These are phyloP conservation scores for Coffea canephora DNA, from an alignment of 257 asterid species.

Conservation along the genomic window DNA sequence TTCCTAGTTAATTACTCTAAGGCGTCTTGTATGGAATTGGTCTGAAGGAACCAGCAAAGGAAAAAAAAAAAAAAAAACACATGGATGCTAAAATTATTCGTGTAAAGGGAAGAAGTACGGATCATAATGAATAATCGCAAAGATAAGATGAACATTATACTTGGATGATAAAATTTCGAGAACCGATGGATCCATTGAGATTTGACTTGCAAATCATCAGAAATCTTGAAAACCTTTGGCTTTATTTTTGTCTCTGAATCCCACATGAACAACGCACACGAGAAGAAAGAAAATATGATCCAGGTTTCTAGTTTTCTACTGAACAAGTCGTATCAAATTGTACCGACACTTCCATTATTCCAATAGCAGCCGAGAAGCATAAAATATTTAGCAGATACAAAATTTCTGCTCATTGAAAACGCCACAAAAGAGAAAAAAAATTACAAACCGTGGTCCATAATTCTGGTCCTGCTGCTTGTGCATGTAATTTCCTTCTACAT, in stretches of 20 bases:
- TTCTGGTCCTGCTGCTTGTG: not conserved
- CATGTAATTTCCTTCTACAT: not conserved
- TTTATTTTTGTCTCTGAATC: no score
- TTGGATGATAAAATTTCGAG: not conserved
- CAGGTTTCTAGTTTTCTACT: not conserved
- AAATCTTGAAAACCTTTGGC: not conserved
- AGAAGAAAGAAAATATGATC: not conserved
- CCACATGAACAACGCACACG: not conserved
- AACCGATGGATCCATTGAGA: not conserved
- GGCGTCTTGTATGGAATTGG: no score
- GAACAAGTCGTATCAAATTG: not conserved
- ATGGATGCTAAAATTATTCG: not conserved
- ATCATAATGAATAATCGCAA: not conserved
- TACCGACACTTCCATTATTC: not conserved
- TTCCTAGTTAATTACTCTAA: no score
- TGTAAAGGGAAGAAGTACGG: no score
- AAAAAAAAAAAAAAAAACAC: no score
- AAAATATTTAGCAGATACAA: not conserved
- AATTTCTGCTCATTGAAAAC: not conserved
- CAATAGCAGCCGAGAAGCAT: not conserved
- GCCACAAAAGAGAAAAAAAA: no score
- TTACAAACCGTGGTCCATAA: no score
- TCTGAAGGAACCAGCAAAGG: not conserved
- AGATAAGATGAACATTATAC: not conserved
- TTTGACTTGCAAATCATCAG: no score